Evolutionary conservation across 768 basidiomycete genomes (phyloP), one percentile per base, ranked within the genome.

Genomic region (Galerina sulciceps): DNA sequence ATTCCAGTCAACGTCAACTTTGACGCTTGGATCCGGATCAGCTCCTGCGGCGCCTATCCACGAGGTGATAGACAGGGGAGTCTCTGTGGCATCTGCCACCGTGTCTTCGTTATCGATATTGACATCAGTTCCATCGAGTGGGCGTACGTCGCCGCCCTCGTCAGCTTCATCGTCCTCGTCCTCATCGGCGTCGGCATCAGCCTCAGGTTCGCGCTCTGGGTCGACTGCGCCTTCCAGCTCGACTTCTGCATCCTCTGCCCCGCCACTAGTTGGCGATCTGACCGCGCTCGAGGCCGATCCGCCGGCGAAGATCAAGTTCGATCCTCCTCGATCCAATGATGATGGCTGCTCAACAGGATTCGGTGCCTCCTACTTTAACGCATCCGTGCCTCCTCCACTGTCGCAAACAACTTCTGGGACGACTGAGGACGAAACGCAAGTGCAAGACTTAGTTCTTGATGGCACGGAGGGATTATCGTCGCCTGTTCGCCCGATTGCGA

Each of bases 361-460:
- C 26, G 8, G 26, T 8, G 26, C 8, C 26, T 31, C 26, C 26
- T 31, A 8, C 8, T 3, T 31, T 9, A 37, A 47, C 13, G 8
- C 15, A 3, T 5, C 2, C 17, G 9, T 40, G 11, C 34, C 22
- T 9, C 8, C 34, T 31, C 18, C 35, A 17, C 6, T 26, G 2
- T 61, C 63, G 3, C 59, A 61, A 17, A 45, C 41, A 43, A 14
- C 53, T n/a, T 58, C 63, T 13, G 55, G 44, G 13, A 52, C 37
- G 4, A 35, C 49, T 46, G 56, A 57, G 26, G 63, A 64, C 10
- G 63, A 64, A 20, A 47, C 40, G 4, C 23, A 53, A 6, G 62
- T 60, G 15, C 50, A 55, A 20, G 47, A 42, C 11, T 36, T 64
- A 0, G 41, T 64, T 15, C 43, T 52, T 26, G 53, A 61, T 3